Conservation (phyloP, 2,329 filamentous ascomycete species). For the Stromatinia cepivora region DNA sequence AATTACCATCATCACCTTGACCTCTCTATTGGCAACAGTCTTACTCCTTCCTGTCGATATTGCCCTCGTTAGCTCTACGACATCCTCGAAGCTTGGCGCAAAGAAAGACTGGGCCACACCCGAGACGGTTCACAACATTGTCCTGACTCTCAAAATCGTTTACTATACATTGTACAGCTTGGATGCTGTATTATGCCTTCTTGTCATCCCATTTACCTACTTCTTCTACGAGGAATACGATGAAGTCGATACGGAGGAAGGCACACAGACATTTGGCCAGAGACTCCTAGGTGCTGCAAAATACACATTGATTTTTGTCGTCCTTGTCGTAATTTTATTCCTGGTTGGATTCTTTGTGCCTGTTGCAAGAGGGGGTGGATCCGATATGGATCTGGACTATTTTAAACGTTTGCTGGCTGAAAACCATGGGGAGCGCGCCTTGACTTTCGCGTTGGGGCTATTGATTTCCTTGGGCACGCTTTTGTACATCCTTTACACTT, state of each 20-base stretch:
- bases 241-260: conserved; percentile 80
- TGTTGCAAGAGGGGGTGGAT: conserved; percentile 66
- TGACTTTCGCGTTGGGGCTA: conserved; percentile 88
- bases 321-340: conserved; percentile 80
- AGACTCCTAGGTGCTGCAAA: conserved; percentile 83
- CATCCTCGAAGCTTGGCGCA: conserved; percentile 68
- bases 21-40: conserved; percentile 85
- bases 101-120: conserved; percentile 97
- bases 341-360: conserved; percentile 93
- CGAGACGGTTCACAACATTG: conserved; percentile 72
- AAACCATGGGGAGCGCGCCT: conserved; percentile 87
- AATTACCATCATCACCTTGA: conserved; percentile 84
- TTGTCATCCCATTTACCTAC: conserved; percentile 93
- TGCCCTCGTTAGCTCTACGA: conserved; percentile 88
- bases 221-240: conserved; percentile 99
- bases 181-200: conserved; percentile 83
- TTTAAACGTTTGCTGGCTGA: conserved; percentile 82
- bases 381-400: conserved; percentile 81
- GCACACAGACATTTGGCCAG: conserved; percentile 67
- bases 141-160: conserved; percentile 78
- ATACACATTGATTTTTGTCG: conserved; percentile 84
- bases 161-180: conserved; percentile 93
- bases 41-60: conserved; percentile 93
- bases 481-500: conserved; percentile 86
- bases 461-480: conserved; percentile 83